Base-by-base conservation (phyloP, 345 rosid species). In the Melastoma malabathricum region DNA sequence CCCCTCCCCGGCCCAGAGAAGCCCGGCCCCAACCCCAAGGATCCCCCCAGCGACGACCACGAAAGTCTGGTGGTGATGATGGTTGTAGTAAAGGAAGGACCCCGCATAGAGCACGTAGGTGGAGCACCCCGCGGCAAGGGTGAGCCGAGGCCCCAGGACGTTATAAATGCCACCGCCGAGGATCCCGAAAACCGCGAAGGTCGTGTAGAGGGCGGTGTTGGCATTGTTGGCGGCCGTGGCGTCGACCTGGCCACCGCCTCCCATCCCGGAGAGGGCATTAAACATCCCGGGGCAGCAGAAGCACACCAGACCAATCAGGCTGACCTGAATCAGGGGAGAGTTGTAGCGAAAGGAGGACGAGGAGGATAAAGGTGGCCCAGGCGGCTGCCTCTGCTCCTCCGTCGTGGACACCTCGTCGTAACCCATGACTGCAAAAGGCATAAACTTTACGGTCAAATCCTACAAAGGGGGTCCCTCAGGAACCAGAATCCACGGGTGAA, bases 241-340 rank as follows among this genome's bases (percentile, higher is more conserved):
- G 50, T 90, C 79, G 3, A 86, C 73, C 64, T 90, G 98, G 14
- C 96, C 98, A 0, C 92, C 96, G 1, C 89, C 98, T 13, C 98
- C 98, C 98, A 90, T 82, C 5, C 98, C 98, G 27, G 92, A 76
- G 55, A 90, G 80, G 27, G 98, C 98, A 55, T 90, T 90, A 72
- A 86, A 90, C 89, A 90, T 90, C 1, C 94, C 94, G 0, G 98
- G 98, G 34, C 96, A 90, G 56, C 98, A 90, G 67, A 90, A 90
- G 54, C 98, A 90, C 45, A 90, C 98, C 6, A 90, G 59, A 0
- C 94, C 98, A 34, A 90, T 84, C 18, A 86, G 66, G 52, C 50
- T 51, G 10, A 90, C 82, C 58, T 90, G 98, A 2, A 75, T 61
- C 1, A 86, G 57, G 1, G 97, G 97, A 0, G 96, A 89, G 59